Base-by-base conservation (phyloP, 768 basidiomycete genomes). In the Leucocoprinus sp. region DNA sequence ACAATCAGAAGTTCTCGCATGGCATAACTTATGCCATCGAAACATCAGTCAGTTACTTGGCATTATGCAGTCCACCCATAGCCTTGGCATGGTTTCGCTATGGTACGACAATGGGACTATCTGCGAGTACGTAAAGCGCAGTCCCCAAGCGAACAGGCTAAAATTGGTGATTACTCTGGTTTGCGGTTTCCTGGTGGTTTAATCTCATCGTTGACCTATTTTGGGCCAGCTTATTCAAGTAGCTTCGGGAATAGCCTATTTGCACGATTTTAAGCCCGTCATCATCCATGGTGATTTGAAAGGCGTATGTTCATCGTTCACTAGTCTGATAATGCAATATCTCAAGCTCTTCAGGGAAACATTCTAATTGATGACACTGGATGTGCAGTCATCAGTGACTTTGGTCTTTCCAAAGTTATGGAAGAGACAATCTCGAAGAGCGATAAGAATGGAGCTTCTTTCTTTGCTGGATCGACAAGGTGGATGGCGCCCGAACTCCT, bases 231-330 rank as follows among this genome's bases (percentile, higher is more conserved):
- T 82, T 19, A 57, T 61, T 15, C 73, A 80, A 58, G 67, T 80
- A 7, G 77, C 78, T 1, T 72, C 72, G 1, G 80, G 76, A 5
- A 70, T 81, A 31, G 53, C 67, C 8, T 80, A 82, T 56, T 62
- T 82, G 6, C 80, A 82, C 49, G 66, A 69, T 37, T 70, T 70
- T 53, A 67, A 67, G 34, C 76, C 76, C 3, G 62, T 68, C 11
- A 71, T 82, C 19, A 63, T 81, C 8, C 79, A 80, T 52, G 78
- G 79, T 3, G 79, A 81, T 49, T 60, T 81, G 45, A 80, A 80
- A 62, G 76, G 78, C 49, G 78, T 78, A 54, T 28, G 68, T 63
- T 24, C 14, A 17, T 34, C 18, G 11, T 19, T 28, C n/a, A 11
- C 8, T 31, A 4, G 8, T 11, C 12, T 3, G 9, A 35, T 6